A percentile compares a stretch with the other conserved stretches of the same genome.
phyloP scores from a whole-genome alignment of 1,284 basidiomycete genomes.

The Athelia psychrophila region DNA sequence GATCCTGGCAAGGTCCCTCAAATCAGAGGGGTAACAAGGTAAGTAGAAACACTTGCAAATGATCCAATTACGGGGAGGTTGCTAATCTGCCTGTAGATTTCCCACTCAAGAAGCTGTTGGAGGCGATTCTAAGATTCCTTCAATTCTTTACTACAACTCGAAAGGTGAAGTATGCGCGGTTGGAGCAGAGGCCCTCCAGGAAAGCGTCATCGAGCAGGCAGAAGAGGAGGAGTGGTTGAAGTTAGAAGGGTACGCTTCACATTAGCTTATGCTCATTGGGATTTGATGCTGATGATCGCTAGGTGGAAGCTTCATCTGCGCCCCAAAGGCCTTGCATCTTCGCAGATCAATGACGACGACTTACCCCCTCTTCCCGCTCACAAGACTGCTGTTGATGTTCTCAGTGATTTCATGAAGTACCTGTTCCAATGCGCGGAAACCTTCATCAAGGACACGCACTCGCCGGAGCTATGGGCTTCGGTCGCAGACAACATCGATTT shows the following conservation, averaged over 20 bases:
- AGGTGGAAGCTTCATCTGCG: constrained; percentile 17
- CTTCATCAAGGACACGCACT: constrained; percentile 21
- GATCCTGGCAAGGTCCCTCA: constrained; percentile 16
- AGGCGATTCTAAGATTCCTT: constrained; percentile 33
- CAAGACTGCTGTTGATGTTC: constrained; percentile 3
- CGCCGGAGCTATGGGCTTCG: constrained; percentile 12
- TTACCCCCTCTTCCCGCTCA: not conserved
- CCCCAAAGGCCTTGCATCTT: not conserved
- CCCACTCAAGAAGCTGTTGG: constrained; percentile 27
- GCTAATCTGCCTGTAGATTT: constrained; percentile 18
- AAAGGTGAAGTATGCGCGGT: constrained; percentile 23
- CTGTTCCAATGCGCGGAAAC: constrained; percentile 15
- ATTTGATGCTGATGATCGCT: not conserved
- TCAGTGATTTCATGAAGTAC: constrained; percentile 15
- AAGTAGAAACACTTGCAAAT: not conserved
- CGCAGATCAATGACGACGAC: not conserved
- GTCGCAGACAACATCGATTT: constrained; percentile 13
- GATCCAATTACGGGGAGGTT: not conserved
- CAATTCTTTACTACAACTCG: constrained; percentile 30
- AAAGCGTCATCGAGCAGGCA: constrained; percentile 21
- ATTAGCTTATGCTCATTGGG: not conserved
- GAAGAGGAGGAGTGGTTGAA: constrained; percentile 25
- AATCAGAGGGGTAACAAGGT: constrained; percentile 13
- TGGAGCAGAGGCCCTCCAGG: constrained; percentile 29
- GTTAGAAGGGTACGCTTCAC: constrained; percentile 25